phyloP scores from a whole-genome alignment of 768 basidiomycete genomes.

The Amanita molliuscula region DNA sequence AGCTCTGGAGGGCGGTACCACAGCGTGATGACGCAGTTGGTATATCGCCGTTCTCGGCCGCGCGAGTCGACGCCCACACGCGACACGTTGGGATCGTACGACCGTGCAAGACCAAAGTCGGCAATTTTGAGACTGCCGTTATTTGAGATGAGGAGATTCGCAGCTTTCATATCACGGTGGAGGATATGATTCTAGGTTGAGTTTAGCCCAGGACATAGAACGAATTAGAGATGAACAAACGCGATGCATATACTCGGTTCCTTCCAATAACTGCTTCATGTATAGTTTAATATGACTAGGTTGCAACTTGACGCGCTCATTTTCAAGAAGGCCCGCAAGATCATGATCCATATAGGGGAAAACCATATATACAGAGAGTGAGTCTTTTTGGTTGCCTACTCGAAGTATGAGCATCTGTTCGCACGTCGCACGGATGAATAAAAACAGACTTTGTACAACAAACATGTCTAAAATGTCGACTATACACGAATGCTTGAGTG shows the following conservation, averaged over 20 bases:
- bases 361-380: slow-evolving; percentile 92
- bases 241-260: slow-evolving; percentile 91
- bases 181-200: slow-evolving; percentile 77
- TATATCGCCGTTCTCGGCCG: slow-evolving; percentile 65
- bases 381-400: slow-evolving; percentile 55
- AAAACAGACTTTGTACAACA: slow-evolving; percentile 59
- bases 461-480: slow-evolving; percentile 92
- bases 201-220: slow-evolving; percentile 3
- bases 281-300: slow-evolving; percentile 90
- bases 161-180: slow-evolving; percentile 98
- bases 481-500: slow-evolving; percentile 75
- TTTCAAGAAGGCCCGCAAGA: slow-evolving; percentile 88
- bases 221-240: slow-evolving; percentile 34
- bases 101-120: slow-evolving; percentile 92
- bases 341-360: slow-evolving; percentile 99
- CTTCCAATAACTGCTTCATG: slow-evolving; percentile 93
- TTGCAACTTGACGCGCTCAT: slow-evolving; percentile 75
- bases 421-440: background rate
- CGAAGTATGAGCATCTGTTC: background rate
- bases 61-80: slow-evolving; percentile 28
- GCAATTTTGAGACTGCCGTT: slow-evolving; percentile 77
- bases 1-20: slow-evolving; percentile 96
- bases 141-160: slow-evolving; percentile 91
- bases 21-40: slow-evolving; percentile 89
- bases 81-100: slow-evolving; percentile 47